Evolutionary conservation across 2,329 filamentous ascomycete genomes (phyloP).

Genomic region (Penicillium sp.): DNA sequence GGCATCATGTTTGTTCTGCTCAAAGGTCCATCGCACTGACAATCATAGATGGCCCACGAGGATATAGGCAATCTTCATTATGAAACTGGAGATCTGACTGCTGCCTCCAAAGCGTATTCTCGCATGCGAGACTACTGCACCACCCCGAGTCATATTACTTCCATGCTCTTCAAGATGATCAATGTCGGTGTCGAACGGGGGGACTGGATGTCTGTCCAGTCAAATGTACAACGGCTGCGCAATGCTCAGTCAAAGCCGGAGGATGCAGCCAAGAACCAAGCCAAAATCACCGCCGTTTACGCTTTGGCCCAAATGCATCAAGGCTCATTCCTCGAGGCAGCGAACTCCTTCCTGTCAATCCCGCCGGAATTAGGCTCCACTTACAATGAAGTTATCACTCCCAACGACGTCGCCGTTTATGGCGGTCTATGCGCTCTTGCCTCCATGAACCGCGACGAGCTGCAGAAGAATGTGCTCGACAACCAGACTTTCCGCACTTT

Average conservation of each 20-base stretch:
- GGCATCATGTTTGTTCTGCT: slow-evolving; percentile 17
- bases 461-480: slow-evolving; percentile 74
- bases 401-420: slow-evolving; percentile 88
- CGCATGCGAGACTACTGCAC: slow-evolving; percentile 90
- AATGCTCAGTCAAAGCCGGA: slow-evolving; percentile 54
- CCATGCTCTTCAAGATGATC: slow-evolving; percentile 75
- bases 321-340: slow-evolving; percentile 62
- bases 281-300: slow-evolving; percentile 62
- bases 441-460: slow-evolving; percentile 73
- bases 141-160: slow-evolving; percentile 74
- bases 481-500: slow-evolving; percentile 78
- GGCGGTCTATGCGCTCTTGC: slow-evolving; percentile 86
- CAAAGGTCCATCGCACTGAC: slow-evolving; percentile 4
- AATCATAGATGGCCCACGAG: slow-evolving; percentile 79
- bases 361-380: slow-evolving; percentile 55
- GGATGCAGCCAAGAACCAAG: slow-evolving; percentile 54
- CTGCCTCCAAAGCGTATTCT: slow-evolving; percentile 71
- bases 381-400: slow-evolving; percentile 69
- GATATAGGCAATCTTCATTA: slow-evolving; percentile 84
- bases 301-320: slow-evolving; percentile 60
- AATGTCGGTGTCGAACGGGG: slow-evolving; percentile 69
- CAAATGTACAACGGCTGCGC: slow-evolving; percentile 56
- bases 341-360: slow-evolving; percentile 64
- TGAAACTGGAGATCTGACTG: slow-evolving; percentile 66
- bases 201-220: slow-evolving; percentile 69